Percentiles rank a stretch among this genome's conserved stretches.
Conservation (phyloP, 805 yeast genomes). For the Candida alai region DNA sequence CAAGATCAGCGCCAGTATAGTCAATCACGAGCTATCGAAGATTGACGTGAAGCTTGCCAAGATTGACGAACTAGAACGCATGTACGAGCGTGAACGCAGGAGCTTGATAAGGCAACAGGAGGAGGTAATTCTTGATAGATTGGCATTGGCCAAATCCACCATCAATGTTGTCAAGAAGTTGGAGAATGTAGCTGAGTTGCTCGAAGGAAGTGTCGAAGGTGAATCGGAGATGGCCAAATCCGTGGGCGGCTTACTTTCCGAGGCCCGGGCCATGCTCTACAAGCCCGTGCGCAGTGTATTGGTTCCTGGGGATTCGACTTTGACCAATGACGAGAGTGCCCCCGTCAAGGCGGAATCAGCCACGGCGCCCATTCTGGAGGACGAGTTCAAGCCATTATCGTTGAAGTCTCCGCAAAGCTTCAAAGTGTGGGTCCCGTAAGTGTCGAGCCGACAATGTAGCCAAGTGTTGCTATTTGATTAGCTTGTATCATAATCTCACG, state of each 20-base stretch:
- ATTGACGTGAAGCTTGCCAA: slow-evolving; percentile 61
- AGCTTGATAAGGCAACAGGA: slow-evolving; percentile 59
- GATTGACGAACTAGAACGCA: slow-evolving; percentile 58
- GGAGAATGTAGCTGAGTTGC: slow-evolving; percentile 24
- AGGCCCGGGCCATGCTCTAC: slow-evolving; percentile 29
- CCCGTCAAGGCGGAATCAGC: slow-evolving; percentile 1
- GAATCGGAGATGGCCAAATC: slow-evolving; percentile 7
- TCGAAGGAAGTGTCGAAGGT: slow-evolving; percentile 9
- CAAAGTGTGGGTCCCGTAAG: slow-evolving; percentile 43
- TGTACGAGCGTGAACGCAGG: slow-evolving; percentile 62
- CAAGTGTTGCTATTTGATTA: no score
- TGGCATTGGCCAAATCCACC: slow-evolving; percentile 62
- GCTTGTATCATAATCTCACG: no score
- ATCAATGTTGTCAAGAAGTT: slow-evolving; percentile 47
- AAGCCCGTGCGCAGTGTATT: slow-evolving; percentile 26
- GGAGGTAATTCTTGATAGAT: slow-evolving; percentile 60
- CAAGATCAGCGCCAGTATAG: slow-evolving; percentile 50
- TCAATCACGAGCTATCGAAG: slow-evolving; percentile 60
- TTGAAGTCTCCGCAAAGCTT: slow-evolving; percentile 39
- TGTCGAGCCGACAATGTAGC: no score
- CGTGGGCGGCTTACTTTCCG: slow-evolving; percentile 21
- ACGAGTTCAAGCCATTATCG: slow-evolving; percentile 32
- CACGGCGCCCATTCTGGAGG: slow-evolving; percentile 4
- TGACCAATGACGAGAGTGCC: slow-evolving; percentile 5
- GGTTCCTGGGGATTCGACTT: slow-evolving; percentile 6